Evolutionary conservation across 1,284 basidiomycete species (phyloP).

Genomic region (Ceraceosorus guamensis): DNA sequence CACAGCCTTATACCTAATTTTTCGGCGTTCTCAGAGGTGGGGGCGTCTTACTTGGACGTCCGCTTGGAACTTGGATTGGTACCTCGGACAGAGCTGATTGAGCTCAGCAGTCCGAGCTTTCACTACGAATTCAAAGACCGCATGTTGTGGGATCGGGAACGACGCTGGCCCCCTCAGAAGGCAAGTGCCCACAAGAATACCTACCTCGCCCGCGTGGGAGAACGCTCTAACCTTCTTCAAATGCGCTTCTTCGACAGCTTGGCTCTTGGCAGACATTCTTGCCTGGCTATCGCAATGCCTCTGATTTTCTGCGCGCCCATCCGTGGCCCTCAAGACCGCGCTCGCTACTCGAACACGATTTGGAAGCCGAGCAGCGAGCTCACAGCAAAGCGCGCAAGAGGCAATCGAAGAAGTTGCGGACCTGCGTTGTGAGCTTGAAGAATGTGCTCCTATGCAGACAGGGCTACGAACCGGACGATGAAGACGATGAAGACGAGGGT

Average conservation of each 20-base stretch:
- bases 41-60: constrained; percentile 74
- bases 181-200: no score
- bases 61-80: constrained; percentile 71
- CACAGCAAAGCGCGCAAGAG: constrained; percentile 39
- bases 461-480: constrained; percentile 56
- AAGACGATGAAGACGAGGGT: constrained; percentile 20
- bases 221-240: no score
- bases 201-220: no score
- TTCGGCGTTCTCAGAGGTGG: constrained; percentile 60
- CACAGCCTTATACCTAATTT: constrained; percentile 47
- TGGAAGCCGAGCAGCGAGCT: constrained; percentile 65
- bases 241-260: constrained; percentile 79
- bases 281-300: constrained; percentile 76
- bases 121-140: constrained; percentile 40
- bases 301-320: constrained; percentile 73
- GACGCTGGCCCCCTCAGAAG: constrained; percentile 25
- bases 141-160: constrained; percentile 23
- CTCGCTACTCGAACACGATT: constrained; percentile 55
- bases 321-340: constrained; percentile 81
- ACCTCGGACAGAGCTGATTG: constrained; percentile 74
- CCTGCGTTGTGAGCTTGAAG: constrained; percentile 36
- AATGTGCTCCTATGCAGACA: constrained; percentile 56
- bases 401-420: constrained; percentile 31
- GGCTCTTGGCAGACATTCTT: constrained; percentile 85
- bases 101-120: constrained; percentile 57